Evolutionary conservation across 1,284 basidiomycete species (phyloP), one percentile per base, ranked within the genome.

Genomic region (Meira miltonrushii): DNA sequence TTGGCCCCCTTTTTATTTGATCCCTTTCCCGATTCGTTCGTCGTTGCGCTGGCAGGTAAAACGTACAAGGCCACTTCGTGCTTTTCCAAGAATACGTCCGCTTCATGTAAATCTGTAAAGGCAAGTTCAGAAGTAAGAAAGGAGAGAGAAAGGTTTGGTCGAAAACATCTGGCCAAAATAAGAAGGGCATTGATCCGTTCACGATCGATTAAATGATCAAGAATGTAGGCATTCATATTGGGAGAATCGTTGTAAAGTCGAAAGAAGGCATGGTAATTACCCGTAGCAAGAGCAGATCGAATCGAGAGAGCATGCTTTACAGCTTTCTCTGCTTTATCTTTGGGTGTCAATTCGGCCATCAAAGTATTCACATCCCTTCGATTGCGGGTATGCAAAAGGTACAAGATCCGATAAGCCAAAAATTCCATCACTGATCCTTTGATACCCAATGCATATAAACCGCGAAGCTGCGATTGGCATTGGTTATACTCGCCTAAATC

Each of bases 401-500:
- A 93, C 60, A 99, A 85, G 77, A 99, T 96, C 52, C 92, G 89
- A 79, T 99, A 99, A 59, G 92, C 94, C 25, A 94, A 86, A 78
- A 98, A 99, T 81, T 99, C 95, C 78, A 92, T 88, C 11, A 87
- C 86, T 75, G 89, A 88, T 48, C 94, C 95, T 57, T 86, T 85
- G 58, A 99, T 86, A 49, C 91, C 91, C 62, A 92, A 85, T 71
- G 94, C 92, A 79, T 98, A 98, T 38, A 99, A 85, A 57, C 85
- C 85, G 72, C 89, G 88, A 52, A 98, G 82, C 76, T 91, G 89
- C 40, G 88, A 88, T 79, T 96, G 92, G 80, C 95, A 99, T 80
- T 94, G 90, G 79, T 97, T 98, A 79, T 95, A 98, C 84, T 99
- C 95, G 71, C 95, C 92, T 83, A 98, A 88, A 78, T 99, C 95